Base-by-base conservation (phyloP, 176 grass and related monocot genomes). In the Carex cristatella region DNA sequence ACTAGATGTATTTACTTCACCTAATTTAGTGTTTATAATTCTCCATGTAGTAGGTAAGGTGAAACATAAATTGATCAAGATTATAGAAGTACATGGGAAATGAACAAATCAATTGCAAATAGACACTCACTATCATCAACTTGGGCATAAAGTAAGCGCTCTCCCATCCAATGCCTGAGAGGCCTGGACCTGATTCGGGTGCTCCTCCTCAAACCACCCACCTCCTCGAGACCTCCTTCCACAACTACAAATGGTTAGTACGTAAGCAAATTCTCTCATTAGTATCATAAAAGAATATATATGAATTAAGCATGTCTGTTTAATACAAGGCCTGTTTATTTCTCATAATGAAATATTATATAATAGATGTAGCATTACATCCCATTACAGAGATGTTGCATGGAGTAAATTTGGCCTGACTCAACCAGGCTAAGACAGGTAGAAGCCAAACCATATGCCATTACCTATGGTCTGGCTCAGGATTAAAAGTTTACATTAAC, bases 141-240 rank as follows among this genome's bases (percentile, higher is more conserved):
- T 27, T 87, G 93, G 56, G 84, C 93, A 84, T 91, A 99, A 38
- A 99, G 28, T 0, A 92, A 87, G 82, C 90, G 89, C 69, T 99
- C 97, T 10, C 97, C 97, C 65, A 81, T 88, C 97, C 97, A 99
- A 32, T 87, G 42, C 84, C 90, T 15, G 55, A 96, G 85, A 83
- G 93, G 93, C 62, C 87, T 92, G 69, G 84, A 82, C 11, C 81
- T 87, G 40, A 91, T 87, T 87, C 97, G 89, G 58, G 93, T 94
- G 79, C 97, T 99, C 86, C 85, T 86, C 85, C 93, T 91, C 31
- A 95, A 65, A 65, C 91, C 97, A 80, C 75, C 85, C 19, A 94
- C 71, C 89, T 89, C 92, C 35, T 56, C 14, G 65, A 91, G 81
- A 49, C 87, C 97, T 58, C 62, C 91, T 84, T 87, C 94, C 7